Percentiles rank a stretch among this genome's conserved stretches.
Evolutionary conservation across 2,329 filamentous ascomycete genomes (phyloP).

Genomic region (Colletotrichum horii): DNA sequence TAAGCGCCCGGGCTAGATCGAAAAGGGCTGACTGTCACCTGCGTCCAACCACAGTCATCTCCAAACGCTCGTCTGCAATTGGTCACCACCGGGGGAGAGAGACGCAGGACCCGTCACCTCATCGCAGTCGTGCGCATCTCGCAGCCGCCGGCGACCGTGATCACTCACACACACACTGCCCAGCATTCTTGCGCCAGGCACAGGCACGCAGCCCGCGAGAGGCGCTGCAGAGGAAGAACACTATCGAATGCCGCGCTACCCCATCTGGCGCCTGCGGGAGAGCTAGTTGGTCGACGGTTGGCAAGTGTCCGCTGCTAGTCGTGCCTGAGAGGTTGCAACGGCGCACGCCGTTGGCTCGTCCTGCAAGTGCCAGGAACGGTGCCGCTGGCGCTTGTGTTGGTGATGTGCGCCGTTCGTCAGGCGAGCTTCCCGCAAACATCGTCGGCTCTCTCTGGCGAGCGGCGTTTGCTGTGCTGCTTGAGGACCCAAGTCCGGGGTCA

Average conservation of each 20-base stretch:
- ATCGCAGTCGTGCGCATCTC: neutral
- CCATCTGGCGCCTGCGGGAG: neutral
- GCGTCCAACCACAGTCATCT: neutral
- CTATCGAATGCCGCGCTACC: constrained; percentile 6
- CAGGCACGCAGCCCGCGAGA: neutral
- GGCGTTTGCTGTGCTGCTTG: neutral
- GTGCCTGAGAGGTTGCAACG: constrained; percentile 6
- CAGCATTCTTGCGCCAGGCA: neutral
- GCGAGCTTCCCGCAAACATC: neutral
- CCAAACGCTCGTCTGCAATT: neutral
- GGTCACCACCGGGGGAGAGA: neutral
- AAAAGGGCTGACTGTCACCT: neutral
- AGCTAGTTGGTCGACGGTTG: neutral
- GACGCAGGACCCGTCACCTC: neutral
- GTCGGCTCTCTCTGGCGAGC: neutral
- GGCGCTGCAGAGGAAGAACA: neutral
- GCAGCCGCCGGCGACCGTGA: constrained; percentile 5
- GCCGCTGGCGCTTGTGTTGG: neutral
- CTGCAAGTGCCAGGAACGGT: constrained; percentile 11
- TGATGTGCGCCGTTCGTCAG: neutral
- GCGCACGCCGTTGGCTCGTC: neutral
- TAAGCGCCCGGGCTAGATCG: constrained; percentile 10
- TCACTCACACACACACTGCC: neutral
- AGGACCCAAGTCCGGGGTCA: neutral
- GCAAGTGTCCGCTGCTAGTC: neutral